Evolutionary conservation across 176 grass and related monocot species (phyloP).

Genomic region (Musa beccarii): DNA sequence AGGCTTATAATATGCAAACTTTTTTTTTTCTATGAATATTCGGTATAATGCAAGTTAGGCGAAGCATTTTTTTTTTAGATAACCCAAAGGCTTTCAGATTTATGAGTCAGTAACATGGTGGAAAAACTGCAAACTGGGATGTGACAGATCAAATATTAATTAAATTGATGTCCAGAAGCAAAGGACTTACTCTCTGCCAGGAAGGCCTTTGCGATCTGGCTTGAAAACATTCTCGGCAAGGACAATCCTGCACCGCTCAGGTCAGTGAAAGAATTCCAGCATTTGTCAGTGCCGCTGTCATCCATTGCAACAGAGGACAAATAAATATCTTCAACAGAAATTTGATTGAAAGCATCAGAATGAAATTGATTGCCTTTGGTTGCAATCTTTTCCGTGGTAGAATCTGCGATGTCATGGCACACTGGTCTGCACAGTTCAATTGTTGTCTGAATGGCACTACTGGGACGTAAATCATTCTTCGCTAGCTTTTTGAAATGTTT

Average conservation of each 20-base stretch:
- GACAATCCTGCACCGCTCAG: not conserved
- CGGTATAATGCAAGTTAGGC: not conserved
- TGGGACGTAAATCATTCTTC: not conserved
- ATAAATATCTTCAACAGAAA: not conserved
- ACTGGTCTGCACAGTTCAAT: not conserved
- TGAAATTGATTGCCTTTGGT: not conserved
- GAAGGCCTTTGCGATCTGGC: not conserved
- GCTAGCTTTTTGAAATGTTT: not conserved
- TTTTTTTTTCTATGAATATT: not conserved
- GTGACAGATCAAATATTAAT: not conserved
- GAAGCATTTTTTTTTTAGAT: not conserved
- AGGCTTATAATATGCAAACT: not conserved
- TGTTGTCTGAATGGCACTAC: not conserved
- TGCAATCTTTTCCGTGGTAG: not conserved
- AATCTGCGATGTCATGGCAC: not conserved
- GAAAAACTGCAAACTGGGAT: not conserved
- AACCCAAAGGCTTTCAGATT: not conserved
- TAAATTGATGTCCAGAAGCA: not conserved
- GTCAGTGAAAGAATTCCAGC: not conserved
- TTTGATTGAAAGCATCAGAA: not conserved
- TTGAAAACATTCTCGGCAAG: not conserved
- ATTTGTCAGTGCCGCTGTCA: not conserved
- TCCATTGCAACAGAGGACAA: constrained; percentile 2
- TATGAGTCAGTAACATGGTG: not conserved
- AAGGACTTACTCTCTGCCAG: constrained; percentile 10